Percentiles rank a stretch among this genome's conserved stretches.
Conservation (phyloP, 2,329 filamentous ascomycete genomes). For the Colletotrichum ledebouriae region DNA sequence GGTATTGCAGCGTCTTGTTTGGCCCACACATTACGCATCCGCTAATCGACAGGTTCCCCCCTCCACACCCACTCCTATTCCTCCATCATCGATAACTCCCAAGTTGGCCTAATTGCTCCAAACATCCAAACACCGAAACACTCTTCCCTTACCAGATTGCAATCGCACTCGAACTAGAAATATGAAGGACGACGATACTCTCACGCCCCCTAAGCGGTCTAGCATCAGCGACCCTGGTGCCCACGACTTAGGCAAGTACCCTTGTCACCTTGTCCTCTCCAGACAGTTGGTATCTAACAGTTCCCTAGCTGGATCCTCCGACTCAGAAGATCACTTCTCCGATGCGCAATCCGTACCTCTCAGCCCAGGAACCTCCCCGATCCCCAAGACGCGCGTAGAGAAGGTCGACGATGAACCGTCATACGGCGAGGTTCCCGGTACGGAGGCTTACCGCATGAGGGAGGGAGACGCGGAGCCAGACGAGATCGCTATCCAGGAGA, state of each 20-base stretch:
- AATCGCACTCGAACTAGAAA: conserved; percentile 11
- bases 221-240: conserved; percentile 69
- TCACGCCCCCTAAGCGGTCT: conserved; percentile 56
- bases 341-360: conserved; percentile 70
- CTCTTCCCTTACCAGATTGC: conserved; percentile 3
- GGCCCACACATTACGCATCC: conserved; percentile 42
- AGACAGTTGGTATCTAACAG: conserved; percentile 45
- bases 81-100: conserved; percentile 31
- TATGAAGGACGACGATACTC: conserved; percentile 54
- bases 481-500: conserved; percentile 64
- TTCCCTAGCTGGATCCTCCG: conserved; percentile 63
- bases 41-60: conserved; percentile 41
- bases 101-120: conserved; percentile 17
- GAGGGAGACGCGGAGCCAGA: conserved; percentile 71
- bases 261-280: conserved; percentile 17
- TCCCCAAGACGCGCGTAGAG: conserved; percentile 71
- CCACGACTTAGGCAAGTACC: conserved; percentile 66
- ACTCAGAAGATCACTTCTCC: conserved; percentile 78
- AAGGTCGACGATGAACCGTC: conserved; percentile 69
- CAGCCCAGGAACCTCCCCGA: conserved; percentile 62
- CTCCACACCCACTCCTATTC: conserved; percentile 40
- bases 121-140: conserved; percentile 7
- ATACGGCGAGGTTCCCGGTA: conserved; percentile 73
- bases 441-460: conserved; percentile 68
- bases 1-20: conserved; percentile 18